phyloP scores from a whole-genome alignment of 495 filamentous ascomycete genomes.

The Jackrogersella multiformis region DNA sequence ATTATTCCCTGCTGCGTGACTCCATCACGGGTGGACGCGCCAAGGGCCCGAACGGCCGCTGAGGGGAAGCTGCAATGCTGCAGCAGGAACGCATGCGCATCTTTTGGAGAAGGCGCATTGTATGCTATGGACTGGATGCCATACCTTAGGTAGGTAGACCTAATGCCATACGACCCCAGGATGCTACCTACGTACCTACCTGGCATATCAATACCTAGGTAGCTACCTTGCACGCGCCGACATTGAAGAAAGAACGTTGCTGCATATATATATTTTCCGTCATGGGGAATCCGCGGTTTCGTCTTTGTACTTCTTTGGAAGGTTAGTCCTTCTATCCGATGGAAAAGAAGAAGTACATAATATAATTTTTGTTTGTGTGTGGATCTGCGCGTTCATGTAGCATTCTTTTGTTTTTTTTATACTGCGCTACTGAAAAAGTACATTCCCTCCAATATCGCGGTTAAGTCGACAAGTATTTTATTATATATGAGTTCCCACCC shows the following conservation, averaged over 20 bases:
- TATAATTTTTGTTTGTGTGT: slow-evolving; percentile 30
- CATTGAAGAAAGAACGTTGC: slow-evolving; percentile 7
- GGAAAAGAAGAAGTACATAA: slow-evolving; percentile 9
- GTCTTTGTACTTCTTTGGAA: neutral
- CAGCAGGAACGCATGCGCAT: slow-evolving; percentile 3
- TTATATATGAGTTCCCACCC: slow-evolving; percentile 12
- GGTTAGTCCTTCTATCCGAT: slow-evolving; percentile 8
- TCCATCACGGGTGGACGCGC: slow-evolving; percentile 33
- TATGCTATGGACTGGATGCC: neutral
- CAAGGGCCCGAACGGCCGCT: slow-evolving; percentile 31
- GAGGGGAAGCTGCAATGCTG: slow-evolving; percentile 24
- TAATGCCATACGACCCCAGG: slow-evolving; percentile 23
- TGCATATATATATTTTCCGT: neutral
- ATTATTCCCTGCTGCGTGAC: slow-evolving; percentile 22
- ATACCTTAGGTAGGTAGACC: no score
- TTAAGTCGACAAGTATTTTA: neutral
- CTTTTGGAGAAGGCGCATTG: slow-evolving; percentile 25
- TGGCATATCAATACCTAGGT: slow-evolving; percentile 9
- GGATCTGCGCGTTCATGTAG: slow-evolving; percentile 6
- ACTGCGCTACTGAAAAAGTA: neutral
- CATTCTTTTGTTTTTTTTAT: slow-evolving; percentile 31
- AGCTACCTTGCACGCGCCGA: slow-evolving; percentile 9
- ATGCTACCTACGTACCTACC: slow-evolving; percentile 23
- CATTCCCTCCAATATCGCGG: slow-evolving; percentile 14
- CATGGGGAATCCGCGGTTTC: neutral